Base-by-base conservation (phyloP, 768 basidiomycete species). In the Rossbeevera mucosa region DNA sequence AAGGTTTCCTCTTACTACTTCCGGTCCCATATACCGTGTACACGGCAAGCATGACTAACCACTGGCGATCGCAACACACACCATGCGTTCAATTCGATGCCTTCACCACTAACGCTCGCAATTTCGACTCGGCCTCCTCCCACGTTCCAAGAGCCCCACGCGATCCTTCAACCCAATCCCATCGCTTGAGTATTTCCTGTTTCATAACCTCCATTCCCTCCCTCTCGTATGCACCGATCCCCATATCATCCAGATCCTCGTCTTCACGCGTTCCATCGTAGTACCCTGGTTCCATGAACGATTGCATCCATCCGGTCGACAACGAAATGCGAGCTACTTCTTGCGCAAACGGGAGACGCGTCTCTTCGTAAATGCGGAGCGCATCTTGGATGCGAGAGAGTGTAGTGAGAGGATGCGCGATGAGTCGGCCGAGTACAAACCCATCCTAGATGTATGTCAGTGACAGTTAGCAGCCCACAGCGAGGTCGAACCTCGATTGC, bases 371-470 rank as follows among this genome's bases (percentile, higher is more conserved):
- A 2, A 62, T 44, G 2, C 26, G 47, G 14, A 61, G 53, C 6
- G 33, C 46, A 3, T 45, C 38, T 29, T 22, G 51, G 26, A 52
- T 24, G 22, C 54, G 43, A 2, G 31, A 13, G 20, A 59, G 42
- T 2, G 52, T 24, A 1, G 43, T 51, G 1, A 63, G 52, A 26
- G 63, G 53, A 18, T 66, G 64, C 3, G 64, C 55, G 38, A 64
- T 50, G 13, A 66, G 51, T 11, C 64, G 58, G 9, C 61, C 64
- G 13, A 63, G 64, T 4, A 63, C 30, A 21, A 54, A 63, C 5
- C 58, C 60, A 20, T 64, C 60, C 60, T 61, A 20, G 14, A 18
- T 4, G 12, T 7, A 13, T 24, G 24, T 42, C 29, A 38, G 30
- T 4, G 28, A 14, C 26, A n/a, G 22, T 7, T 12, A 42, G 41